Evolutionary conservation across 805 yeast genomes (phyloP), one percentile per base, ranked within the genome.

Genomic region (Starmerella apicola): DNA sequence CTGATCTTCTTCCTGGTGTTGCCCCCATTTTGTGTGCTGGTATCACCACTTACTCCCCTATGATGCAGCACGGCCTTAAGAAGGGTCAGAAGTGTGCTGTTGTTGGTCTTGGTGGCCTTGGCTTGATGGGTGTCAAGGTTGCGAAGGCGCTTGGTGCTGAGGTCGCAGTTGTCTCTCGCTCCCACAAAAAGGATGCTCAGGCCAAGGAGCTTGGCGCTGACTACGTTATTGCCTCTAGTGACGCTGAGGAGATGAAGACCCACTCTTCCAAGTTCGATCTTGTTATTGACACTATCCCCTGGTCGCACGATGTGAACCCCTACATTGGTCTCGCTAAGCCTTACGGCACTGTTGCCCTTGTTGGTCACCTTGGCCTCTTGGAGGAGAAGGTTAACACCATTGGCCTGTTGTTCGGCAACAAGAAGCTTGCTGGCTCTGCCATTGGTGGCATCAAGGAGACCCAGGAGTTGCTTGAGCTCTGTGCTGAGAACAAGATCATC

Each of bases 1-100:
- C 44, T 6, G 45, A 42, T 22, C 32, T 35, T 17, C 30, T 42
- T 15, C 17, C 65, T 29, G 62, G 66, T 24, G 83, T 74, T 22
- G 84, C 84, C 3, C 85, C 86, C 37, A 62, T 80, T 62, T 61
- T 78, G 63, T 79, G 88, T 64, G 88, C 83, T 44, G 88, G 88
- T 43, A 63, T 77, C 55, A 79, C 88, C 13, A 77, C 74, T 12
- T 79, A 64, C 62, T 70, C 81, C 12, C 86, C 88, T 39, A 60
- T 79, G 51, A 63, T 54, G 36, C 60, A 65, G 57, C 63, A 64
- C 39, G 67, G 66, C 32, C 64, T 61, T 50, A 71, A 68, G 43
- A 64, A 66, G 34, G 74, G 74, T 35, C 64, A 63, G 46, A 67
- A 61, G 38, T 76, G 76, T 38, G 81, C 78, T 36, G 58, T 76